These are phyloP conservation scores for Cladosporium sp. DNA, from an alignment of 2,329 filamentous ascomycete species.

Conservation along the genomic window DNA sequence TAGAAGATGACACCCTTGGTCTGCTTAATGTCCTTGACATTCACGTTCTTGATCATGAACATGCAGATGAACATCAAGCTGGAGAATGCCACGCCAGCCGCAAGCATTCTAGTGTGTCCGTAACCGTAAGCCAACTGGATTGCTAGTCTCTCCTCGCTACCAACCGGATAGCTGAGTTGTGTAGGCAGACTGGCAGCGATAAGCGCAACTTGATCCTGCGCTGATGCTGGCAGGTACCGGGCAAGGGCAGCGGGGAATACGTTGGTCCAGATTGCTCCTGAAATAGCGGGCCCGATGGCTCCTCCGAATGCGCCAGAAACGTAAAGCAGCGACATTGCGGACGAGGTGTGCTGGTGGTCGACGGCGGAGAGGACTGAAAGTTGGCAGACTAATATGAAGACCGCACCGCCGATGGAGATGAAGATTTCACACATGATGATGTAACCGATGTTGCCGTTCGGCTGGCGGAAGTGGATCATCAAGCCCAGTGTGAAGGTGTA, in stretches of 20 bases:
- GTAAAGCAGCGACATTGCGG: conserved; percentile 22
- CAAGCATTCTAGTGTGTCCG: conserved; percentile 42
- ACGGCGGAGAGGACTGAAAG: conserved; percentile 56
- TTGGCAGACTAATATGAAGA: conserved; percentile 55
- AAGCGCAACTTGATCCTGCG: conserved; percentile 17
- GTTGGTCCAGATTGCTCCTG: conserved; percentile 26
- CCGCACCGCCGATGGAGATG: conserved; percentile 51
- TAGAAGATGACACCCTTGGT: conserved; percentile 33
- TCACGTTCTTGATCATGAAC: conserved; percentile 32
- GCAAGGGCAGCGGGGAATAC: conserved; percentile 22
- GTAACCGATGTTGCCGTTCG: conserved; percentile 41
- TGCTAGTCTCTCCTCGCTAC: conserved; percentile 41
- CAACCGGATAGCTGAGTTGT: conserved; percentile 40
- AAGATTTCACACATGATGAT: conserved; percentile 52
- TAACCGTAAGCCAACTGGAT: conserved; percentile 47
- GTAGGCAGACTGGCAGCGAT: conserved; percentile 34
- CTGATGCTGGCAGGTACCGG: conserved; percentile 25
- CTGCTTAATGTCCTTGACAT: conserved; percentile 32
- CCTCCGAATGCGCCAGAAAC: conserved; percentile 36
- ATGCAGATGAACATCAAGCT: conserved; percentile 28
- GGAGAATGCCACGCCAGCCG: conserved; percentile 32
- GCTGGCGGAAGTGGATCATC: conserved; percentile 28
- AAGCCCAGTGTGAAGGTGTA: conserved; percentile 29
- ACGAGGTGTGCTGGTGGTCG: conserved; percentile 23
- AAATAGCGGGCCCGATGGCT: conserved; percentile 48